A percentile compares a stretch with the other conserved stretches of the same genome.
These are phyloP conservation scores for Magnolia changhungtana DNA, from an alignment of 164 flowering plant genomes.

Conservation along the genomic window DNA sequence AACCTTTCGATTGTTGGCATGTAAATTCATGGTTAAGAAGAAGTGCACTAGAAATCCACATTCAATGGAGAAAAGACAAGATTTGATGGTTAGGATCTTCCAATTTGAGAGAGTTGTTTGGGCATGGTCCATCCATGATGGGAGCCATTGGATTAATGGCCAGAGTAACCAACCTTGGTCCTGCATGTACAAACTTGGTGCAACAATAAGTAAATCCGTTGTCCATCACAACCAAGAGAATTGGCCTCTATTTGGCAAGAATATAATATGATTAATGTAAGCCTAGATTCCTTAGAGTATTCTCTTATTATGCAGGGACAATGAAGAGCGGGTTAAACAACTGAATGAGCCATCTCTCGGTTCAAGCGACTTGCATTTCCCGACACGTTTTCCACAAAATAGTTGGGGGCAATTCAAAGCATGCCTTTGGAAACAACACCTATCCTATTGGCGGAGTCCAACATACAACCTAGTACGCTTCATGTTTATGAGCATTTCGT, in stretches of 20 bases:
- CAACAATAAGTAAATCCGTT: no score
- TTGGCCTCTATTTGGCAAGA: not conserved
- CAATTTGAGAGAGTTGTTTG: no score
- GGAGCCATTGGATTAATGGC: no score
- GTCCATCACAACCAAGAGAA: no score
- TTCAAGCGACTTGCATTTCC: slow-evolving; percentile 44
- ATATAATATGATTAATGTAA: not conserved
- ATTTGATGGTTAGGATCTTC: no score
- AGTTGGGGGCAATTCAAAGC: slow-evolving; percentile 60
- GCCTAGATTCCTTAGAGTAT: not conserved
- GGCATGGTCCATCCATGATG: no score
- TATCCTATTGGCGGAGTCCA: slow-evolving; percentile 73
- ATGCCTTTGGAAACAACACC: slow-evolving; percentile 66
- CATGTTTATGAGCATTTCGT: slow-evolving; percentile 17
- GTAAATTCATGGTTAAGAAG: no score
- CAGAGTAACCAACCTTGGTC: no score
- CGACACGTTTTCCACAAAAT: slow-evolving; percentile 43
- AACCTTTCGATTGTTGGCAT: no score
- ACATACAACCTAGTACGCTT: slow-evolving; percentile 43
- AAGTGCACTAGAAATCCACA: no score
- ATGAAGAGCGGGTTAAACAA: slow-evolving; percentile 29
- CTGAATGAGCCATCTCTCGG: slow-evolving; percentile 36
- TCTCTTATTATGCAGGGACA: slow-evolving; percentile 28
- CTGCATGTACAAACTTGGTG: no score
- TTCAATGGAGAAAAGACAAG: no score